These are phyloP conservation scores for Penicillium malachiteum DNA, from an alignment of 495 filamentous ascomycete species.

Conservation along the genomic window DNA sequence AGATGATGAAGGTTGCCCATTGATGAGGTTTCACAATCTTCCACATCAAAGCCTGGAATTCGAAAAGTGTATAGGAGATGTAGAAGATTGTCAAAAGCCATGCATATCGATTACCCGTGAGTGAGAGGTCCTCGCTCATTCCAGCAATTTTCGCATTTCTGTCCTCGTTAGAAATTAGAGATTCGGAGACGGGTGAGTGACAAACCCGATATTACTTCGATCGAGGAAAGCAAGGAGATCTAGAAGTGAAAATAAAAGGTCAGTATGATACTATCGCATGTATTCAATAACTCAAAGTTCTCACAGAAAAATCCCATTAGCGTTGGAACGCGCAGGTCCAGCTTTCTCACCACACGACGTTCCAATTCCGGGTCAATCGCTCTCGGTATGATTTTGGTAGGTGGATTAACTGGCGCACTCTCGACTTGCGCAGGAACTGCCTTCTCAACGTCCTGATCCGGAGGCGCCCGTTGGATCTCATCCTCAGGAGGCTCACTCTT, in stretches of 20 bases:
- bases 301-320: constrained; percentile 55
- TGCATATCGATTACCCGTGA: constrained; percentile 53
- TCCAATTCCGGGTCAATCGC: constrained; percentile 55
- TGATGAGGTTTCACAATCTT: constrained; percentile 61
- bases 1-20: constrained; percentile 49
- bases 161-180: not conserved
- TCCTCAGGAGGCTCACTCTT: constrained; percentile 25
- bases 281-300: constrained; percentile 9
- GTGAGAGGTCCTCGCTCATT: constrained; percentile 40
- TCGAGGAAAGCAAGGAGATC: constrained; percentile 67
- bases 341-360: constrained; percentile 55
- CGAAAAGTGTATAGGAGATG: constrained; percentile 60
- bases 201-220: constrained; percentile 64
- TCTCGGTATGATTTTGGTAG: not conserved
- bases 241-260: constrained; percentile 17
- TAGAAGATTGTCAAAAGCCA: constrained; percentile 85
- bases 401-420: constrained; percentile 21
- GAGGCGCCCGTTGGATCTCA: constrained; percentile 23
- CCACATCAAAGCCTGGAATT: constrained; percentile 71
- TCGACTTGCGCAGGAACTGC: constrained; percentile 26
- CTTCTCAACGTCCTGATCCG: constrained; percentile 34
- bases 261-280: not conserved
- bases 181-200: not conserved
- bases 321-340: constrained; percentile 54
- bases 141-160: constrained; percentile 68